Evolutionary conservation across 495 filamentous ascomycete species (phyloP).

Genomic region (Staphylotrichum longicolle): DNA sequence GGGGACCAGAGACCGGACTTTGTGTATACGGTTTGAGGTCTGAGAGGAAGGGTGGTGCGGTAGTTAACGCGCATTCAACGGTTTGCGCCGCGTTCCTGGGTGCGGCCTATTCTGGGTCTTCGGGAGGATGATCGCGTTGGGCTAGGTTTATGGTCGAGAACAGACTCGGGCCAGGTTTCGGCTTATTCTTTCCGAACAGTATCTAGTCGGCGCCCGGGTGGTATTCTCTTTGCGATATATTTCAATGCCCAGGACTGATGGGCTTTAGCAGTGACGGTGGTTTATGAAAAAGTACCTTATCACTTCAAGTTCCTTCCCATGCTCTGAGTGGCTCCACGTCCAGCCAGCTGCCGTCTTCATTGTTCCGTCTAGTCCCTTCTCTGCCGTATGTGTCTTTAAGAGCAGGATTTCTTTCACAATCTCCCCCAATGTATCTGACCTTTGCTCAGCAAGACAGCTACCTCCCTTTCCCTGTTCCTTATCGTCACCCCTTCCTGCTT

Average conservation of each 20-base stretch:
- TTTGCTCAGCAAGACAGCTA: too few relatives aligned
- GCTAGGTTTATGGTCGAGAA: neutral
- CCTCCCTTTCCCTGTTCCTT: too few relatives aligned
- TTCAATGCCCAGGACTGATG: neutral
- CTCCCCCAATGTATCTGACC: too few relatives aligned
- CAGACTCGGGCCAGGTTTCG: neutral
- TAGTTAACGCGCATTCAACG: too few relatives aligned
- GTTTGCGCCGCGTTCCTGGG: too few relatives aligned
- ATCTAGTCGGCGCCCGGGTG: neutral
- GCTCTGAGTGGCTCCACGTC: too few relatives aligned
- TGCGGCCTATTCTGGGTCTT: too few relatives aligned
- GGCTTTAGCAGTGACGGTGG: neutral
- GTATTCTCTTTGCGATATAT: slow-evolving; percentile 6
- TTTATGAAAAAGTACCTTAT: neutral
- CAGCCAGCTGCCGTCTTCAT: too few relatives aligned
- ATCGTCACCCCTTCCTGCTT: neutral
- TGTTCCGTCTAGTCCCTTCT: too few relatives aligned
- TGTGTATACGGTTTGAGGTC: slow-evolving; percentile 56
- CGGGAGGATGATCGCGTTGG: neutral
- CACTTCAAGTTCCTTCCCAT: too few relatives aligned
- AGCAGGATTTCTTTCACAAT: too few relatives aligned
- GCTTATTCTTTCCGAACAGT: neutral
- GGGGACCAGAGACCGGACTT: slow-evolving; percentile 80
- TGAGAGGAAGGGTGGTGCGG: neutral
- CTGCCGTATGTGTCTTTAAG: too few relatives aligned